Conservation (phyloP, 2,329 filamentous ascomycete species). For the Penicillium brasilianum region DNA sequence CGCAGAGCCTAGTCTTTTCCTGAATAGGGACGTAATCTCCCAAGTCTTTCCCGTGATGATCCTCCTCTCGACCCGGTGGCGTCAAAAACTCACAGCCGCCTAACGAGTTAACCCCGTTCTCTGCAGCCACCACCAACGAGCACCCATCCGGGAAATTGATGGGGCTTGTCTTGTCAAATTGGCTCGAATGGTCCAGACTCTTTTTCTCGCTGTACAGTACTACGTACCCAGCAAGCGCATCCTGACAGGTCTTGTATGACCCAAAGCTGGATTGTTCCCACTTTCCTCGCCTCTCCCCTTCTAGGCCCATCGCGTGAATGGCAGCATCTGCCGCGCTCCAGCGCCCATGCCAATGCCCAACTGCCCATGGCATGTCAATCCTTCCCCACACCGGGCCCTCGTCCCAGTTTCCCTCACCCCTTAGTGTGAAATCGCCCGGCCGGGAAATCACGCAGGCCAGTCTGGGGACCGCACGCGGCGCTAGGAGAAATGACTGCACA, state of each 20-base stretch:
- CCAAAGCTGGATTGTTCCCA: neutral
- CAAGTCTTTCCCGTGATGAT: neutral
- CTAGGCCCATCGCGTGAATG: neutral
- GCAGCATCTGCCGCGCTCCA: neutral
- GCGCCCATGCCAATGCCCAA: neutral
- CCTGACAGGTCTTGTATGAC: neutral
- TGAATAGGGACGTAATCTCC: neutral
- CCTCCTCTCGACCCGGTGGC: neutral
- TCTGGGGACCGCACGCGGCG: neutral
- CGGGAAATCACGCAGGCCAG: neutral
- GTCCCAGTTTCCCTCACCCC: neutral
- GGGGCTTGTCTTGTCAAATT: neutral
- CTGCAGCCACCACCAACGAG: neutral
- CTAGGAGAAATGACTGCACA: slow-evolving; percentile 25
- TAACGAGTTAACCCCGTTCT: neutral
- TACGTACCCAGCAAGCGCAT: too few species aligned
- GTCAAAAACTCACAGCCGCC: neutral
- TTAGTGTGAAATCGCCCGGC: neutral
- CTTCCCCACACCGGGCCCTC: slow-evolving; percentile 14
- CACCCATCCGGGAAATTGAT: neutral
- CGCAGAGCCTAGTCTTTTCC: neutral
- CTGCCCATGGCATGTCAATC: slow-evolving; percentile 15
- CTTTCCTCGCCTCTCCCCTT: neutral
- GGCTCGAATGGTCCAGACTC: neutral
- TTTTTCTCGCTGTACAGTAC: too few species aligned